These are phyloP conservation scores for Pleurostoma richardsiae DNA, from an alignment of 2,329 filamentous ascomycete species.

Conservation along the genomic window DNA sequence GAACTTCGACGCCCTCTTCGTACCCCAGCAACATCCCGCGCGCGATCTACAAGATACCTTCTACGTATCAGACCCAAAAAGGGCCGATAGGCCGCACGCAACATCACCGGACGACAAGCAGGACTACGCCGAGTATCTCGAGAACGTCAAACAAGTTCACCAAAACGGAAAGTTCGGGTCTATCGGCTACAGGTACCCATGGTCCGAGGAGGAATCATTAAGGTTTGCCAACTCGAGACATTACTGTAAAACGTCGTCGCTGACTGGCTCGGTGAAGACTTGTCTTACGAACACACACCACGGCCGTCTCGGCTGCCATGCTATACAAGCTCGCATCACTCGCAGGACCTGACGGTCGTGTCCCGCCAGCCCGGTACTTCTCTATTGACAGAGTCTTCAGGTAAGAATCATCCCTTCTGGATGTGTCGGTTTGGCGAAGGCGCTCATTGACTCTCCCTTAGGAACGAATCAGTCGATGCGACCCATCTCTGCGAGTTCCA, in stretches of 20 bases:
- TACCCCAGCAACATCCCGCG: constrained; percentile 95
- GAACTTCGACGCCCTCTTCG: constrained; percentile 97
- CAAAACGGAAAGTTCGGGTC: constrained; percentile 89
- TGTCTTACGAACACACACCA: constrained; percentile 94
- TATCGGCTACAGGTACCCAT: constrained; percentile 94
- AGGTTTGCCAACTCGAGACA: constrained; percentile 25
- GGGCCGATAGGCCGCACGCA: constrained; percentile 63
- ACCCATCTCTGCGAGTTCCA: constrained; percentile 98
- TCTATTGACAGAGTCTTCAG: constrained; percentile 96
- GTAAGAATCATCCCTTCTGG: constrained; percentile 66
- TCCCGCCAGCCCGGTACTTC: constrained; percentile 82
- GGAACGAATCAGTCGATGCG: constrained; percentile 94
- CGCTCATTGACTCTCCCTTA: background rate
- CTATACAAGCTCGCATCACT: constrained; percentile 82
- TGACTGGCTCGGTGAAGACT: constrained; percentile 31
- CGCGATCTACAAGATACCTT: constrained; percentile 98
- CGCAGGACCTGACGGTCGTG: constrained; percentile 65
- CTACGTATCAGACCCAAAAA: constrained; percentile 82
- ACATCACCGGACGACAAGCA: constrained; percentile 48
- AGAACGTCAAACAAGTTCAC: constrained; percentile 83
- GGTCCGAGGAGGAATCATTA: constrained; percentile 80
- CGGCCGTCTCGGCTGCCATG: constrained; percentile 84
- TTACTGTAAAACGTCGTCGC: background rate
- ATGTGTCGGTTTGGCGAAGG: too few relatives aligned
- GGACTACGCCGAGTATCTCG: constrained; percentile 82